Conservation (phyloP, 1,284 basidiomycete species). For the Melanopsichium pennsylvanicum region DNA sequence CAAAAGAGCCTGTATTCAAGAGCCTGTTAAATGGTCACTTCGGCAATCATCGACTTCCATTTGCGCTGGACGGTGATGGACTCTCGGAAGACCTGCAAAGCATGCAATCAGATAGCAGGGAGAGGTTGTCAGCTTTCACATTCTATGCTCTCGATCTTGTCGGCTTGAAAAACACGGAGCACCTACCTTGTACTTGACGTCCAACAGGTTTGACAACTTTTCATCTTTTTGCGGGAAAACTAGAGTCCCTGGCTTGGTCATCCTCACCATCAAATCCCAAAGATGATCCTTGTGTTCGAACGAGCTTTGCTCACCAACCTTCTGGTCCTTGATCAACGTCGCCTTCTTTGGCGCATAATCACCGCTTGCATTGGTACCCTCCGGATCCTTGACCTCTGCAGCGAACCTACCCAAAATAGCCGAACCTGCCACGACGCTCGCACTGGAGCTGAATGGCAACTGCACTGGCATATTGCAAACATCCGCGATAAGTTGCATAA, state of each 20-base stretch:
- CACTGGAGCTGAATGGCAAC: constrained; percentile 77
- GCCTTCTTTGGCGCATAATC: constrained; percentile 50
- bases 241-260: constrained; percentile 84
- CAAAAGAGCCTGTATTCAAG: too few species aligned
- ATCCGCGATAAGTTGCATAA: constrained; percentile 77
- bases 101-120: background rate
- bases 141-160: too few species aligned
- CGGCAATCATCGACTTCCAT: constrained; percentile 70
- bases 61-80: constrained; percentile 84
- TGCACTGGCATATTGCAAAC: constrained; percentile 84
- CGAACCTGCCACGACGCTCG: constrained; percentile 87
- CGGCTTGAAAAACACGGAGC: too few species aligned
- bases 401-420: constrained; percentile 94
- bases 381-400: constrained; percentile 70
- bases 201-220: constrained; percentile 75
- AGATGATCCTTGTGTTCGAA: constrained; percentile 74
- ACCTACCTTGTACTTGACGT: constrained; percentile 81
- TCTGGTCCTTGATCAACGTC: constrained; percentile 63
- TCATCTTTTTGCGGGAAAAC: constrained; percentile 74
- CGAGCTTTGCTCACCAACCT: constrained; percentile 68
- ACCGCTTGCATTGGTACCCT: constrained; percentile 11
- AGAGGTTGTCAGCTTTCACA: too few species aligned
- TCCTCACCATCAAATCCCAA: constrained; percentile 95
- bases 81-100: constrained; percentile 79
- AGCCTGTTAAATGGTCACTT: constrained; percentile 18